A percentile compares a stretch with the other conserved stretches of the same genome.
Evolutionary conservation across 495 filamentous ascomycete species (phyloP).

Genomic region (Massariosphaeria phaeospora): DNA sequence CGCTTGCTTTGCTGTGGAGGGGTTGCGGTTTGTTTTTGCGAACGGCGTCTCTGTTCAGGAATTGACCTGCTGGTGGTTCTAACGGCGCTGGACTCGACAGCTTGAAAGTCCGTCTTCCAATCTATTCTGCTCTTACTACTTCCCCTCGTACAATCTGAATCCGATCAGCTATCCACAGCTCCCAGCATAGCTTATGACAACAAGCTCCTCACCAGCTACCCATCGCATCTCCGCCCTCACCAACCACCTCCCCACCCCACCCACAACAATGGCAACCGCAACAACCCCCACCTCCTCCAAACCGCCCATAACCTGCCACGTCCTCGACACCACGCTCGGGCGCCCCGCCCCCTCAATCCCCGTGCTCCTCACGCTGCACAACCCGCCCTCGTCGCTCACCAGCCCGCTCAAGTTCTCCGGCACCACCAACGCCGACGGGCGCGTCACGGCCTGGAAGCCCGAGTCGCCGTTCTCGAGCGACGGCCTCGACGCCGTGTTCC

Average conservation of each 20-base stretch:
- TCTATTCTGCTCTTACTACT: too few species aligned
- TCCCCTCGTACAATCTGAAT: too few species aligned
- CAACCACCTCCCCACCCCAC: not conserved
- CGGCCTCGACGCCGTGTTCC: slow-evolving; percentile 44
- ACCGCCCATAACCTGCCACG: slow-evolving; percentile 74
- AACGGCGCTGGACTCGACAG: too few species aligned
- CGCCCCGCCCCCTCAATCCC: slow-evolving; percentile 56
- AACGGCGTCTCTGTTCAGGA: too few species aligned
- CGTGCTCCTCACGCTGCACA: slow-evolving; percentile 51
- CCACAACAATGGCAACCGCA: not conserved
- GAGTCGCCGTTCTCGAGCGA: slow-evolving; percentile 42
- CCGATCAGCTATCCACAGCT: not conserved
- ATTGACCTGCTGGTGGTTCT: too few species aligned
- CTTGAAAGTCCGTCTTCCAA: too few species aligned
- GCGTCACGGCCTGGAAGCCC: slow-evolving; percentile 72
- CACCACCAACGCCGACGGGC: slow-evolving; percentile 78
- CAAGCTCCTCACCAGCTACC: too few species aligned
- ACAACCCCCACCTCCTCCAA: slow-evolving; percentile 39
- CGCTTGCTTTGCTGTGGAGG: too few species aligned
- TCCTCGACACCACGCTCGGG: slow-evolving; percentile 63
- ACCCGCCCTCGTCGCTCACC: slow-evolving; percentile 27
- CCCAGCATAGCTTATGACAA: not conserved
- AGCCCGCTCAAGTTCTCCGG: slow-evolving; percentile 52
- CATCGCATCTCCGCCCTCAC: slow-evolving; percentile 2
- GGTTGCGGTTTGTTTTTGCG: too few species aligned